Evolutionary conservation across 441 rosid species (phyloP), one percentile per base, ranked within the genome.

Genomic region (Lepidium campestre): DNA sequence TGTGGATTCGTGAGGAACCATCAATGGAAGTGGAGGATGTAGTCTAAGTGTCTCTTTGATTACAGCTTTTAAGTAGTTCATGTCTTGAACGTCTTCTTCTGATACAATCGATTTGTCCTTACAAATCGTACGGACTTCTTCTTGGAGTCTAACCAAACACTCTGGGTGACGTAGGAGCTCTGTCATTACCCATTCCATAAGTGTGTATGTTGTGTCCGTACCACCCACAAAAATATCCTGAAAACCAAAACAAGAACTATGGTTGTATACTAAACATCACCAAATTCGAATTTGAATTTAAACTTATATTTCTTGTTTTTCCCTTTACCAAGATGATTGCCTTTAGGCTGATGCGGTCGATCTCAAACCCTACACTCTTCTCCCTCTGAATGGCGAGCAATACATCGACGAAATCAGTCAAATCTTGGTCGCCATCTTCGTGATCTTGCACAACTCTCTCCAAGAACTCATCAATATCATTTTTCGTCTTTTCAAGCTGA

Each of bases 251-350:
- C 14, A 54, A 48, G 1, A 68, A 13, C 36, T 18, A 27, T 2
- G 5, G 46, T 57, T 9, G 13, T 17, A 27, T 13, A n/a, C 27
- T 22, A 12, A 25, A 12, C 22, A 44, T 7, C 20, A 49, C 8
- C 14, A 22, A 17, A 36, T 42, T 1, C 15, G 1, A 17, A 55
- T 15, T 2, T 32, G 2, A 40, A 13, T 10, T 62, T 5, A 6
- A n/a, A n/a, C n/a, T n/a, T n/a, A n/a, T n/a, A 14, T 7, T 29
- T 13, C n/a, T n/a, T 32, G 0, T 45, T 7, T 32, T 39, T 4
- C 6, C n/a, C 20, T 36, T 52, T 77, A 84, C 86, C 89, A 82
- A 45, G 37, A 82, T 53, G 6, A 80, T 7, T 40, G 80, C 83
- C 46, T 82, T 84, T 4, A 84, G 44, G 75, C 75, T 65, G 3